Evolutionary conservation across 1,284 basidiomycete genomes (phyloP).

Genomic region (Leccinum angustisporum): DNA sequence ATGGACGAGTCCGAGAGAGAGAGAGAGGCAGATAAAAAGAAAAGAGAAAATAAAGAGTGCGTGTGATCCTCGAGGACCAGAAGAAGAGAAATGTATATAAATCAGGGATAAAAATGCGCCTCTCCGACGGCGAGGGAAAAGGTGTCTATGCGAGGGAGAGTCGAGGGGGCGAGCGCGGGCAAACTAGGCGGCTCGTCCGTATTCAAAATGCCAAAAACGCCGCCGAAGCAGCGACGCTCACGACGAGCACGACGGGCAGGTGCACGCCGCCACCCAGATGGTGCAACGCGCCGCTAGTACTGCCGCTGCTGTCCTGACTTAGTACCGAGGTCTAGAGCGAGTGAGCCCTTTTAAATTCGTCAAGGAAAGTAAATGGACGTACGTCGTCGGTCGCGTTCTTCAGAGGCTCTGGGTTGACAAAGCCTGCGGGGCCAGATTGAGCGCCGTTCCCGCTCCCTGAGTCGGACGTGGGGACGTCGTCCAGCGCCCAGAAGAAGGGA

Average conservation of each 20-base stretch:
- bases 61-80: neutral
- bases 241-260: slow-evolving; percentile 6
- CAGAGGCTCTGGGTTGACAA: neutral
- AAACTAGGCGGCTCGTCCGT: neutral
- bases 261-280: neutral
- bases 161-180: neutral
- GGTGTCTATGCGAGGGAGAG: neutral
- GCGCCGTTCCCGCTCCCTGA: neutral
- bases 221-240: slow-evolving; percentile 10
- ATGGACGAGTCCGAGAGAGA: neutral
- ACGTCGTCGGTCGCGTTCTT: neutral
- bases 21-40: neutral
- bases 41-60: neutral
- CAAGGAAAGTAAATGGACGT: neutral
- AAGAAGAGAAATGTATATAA: neutral
- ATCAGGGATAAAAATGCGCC: neutral
- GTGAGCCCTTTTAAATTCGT: neutral
- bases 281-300: slow-evolving; percentile 18
- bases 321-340: neutral
- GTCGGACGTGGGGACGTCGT: slow-evolving; percentile 1
- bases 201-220: slow-evolving; percentile 11
- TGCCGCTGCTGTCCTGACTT: neutral
- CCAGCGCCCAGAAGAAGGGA: slow-evolving; percentile 10
- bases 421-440: neutral
- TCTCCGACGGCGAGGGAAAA: neutral